Percentiles rank a stretch among this genome's conserved stretches.
Conservation (phyloP, 345 rosid species). For the Laguncularia racemosa region DNA sequence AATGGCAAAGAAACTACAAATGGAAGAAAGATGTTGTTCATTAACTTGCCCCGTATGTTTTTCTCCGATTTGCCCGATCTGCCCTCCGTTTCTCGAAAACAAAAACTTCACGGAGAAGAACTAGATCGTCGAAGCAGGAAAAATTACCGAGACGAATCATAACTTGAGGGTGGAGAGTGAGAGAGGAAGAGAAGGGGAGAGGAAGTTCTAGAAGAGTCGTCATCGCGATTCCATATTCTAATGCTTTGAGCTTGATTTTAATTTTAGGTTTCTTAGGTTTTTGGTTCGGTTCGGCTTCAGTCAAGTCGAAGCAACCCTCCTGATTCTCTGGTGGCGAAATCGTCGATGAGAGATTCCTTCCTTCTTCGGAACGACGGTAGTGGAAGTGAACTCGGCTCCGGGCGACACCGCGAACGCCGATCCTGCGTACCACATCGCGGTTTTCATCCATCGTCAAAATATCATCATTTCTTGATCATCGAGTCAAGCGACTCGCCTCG, state of each 20-base stretch:
- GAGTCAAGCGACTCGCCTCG: slow-evolving; percentile 43
- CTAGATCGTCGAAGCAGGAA: slow-evolving; percentile 1
- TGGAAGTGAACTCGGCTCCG: slow-evolving; percentile 53
- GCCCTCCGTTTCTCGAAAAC: slow-evolving; percentile 1
- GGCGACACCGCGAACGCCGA: slow-evolving; percentile 42
- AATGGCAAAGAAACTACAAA: not conserved
- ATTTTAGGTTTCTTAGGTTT: too few species aligned
- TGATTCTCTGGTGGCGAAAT: slow-evolving; percentile 47
- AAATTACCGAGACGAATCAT: not conserved
- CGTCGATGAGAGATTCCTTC: slow-evolving; percentile 23
- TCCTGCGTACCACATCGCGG: slow-evolving; percentile 39
- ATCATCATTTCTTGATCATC: slow-evolving; percentile 16
- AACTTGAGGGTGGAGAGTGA: not conserved
- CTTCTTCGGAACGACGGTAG: slow-evolving; percentile 42
- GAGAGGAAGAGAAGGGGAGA: not conserved
- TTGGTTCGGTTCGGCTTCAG: not conserved
- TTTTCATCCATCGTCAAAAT: too few species aligned
- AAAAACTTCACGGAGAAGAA: slow-evolving; percentile 7
- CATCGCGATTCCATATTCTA: not conserved
- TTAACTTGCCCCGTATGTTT: slow-evolving; percentile 1
- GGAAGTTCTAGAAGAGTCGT: too few species aligned
- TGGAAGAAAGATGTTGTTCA: not conserved
- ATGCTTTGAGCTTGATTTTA: too few species aligned
- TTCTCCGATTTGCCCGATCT: slow-evolving; percentile 8
- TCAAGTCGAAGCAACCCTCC: slow-evolving; percentile 42